Evolutionary conservation across 2,329 filamentous ascomycete genomes (phyloP).

Genomic region (Paecilomyces dactylethromorphus): DNA sequence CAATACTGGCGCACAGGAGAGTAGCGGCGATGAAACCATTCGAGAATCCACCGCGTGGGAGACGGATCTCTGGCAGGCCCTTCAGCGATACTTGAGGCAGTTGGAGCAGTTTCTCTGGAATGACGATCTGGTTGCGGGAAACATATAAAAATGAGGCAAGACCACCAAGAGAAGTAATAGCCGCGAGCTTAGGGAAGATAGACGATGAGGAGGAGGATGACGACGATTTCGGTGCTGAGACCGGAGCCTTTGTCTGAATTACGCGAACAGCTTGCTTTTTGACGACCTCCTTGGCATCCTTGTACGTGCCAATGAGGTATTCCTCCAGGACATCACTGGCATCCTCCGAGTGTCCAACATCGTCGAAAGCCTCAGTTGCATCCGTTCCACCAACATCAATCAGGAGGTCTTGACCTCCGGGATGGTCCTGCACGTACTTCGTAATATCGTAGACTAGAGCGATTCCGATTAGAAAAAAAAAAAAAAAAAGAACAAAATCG

Average conservation of each 20-base stretch:
- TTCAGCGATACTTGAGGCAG: background rate
- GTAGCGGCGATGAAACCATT: background rate
- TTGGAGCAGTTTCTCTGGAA: background rate
- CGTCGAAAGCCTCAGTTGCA: slow-evolving; percentile 37
- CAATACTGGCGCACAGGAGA: background rate
- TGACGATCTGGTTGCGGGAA: slow-evolving; percentile 15
- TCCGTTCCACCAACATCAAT: slow-evolving; percentile 36
- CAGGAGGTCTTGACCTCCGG: slow-evolving; percentile 38
- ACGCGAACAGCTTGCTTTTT: slow-evolving; percentile 15
- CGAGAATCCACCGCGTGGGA: background rate
- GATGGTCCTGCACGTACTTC: slow-evolving; percentile 54
- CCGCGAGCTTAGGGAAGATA: slow-evolving; percentile 16
- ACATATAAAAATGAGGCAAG: slow-evolving; percentile 31
- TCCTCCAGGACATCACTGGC: slow-evolving; percentile 35
- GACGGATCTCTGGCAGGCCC: background rate
- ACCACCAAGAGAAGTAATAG: slow-evolving; percentile 3
- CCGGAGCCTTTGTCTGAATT: slow-evolving; percentile 8
- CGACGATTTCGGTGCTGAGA: slow-evolving; percentile 6
- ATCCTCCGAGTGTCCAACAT: slow-evolving; percentile 42
- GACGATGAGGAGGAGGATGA: too few relatives aligned
- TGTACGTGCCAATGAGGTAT: slow-evolving; percentile 30
- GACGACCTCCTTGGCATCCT: slow-evolving; percentile 16
- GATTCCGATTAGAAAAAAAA: background rate
- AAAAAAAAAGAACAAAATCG: background rate
- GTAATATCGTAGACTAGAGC: slow-evolving; percentile 52